Base-by-base conservation (phyloP, 2,329 filamentous ascomycete species). In the Alternaria metachromatica region DNA sequence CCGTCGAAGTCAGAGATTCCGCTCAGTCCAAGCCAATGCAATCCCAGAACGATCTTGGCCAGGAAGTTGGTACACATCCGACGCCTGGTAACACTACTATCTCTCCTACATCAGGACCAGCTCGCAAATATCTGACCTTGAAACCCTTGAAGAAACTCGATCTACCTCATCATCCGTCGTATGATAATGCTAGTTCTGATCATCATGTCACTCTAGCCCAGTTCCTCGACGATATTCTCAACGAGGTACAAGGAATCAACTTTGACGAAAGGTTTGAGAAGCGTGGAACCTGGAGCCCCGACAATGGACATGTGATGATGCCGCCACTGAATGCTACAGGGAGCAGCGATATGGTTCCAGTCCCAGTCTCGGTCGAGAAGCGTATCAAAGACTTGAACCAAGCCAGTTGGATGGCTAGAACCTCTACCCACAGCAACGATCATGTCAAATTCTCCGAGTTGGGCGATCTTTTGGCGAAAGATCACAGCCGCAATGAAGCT, bases 371-470 rank as follows among this genome's bases (percentile, higher is more conserved):
- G 6, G 72, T 72, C 7, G 63, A 71, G 25, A 69, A 74, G 48
- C 67, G 69, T 15, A 64, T 68, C 25, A 66, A 62, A 23, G 62
- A 60, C 18, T 58, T 67, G 11, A 65, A 67, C 6, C 62, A 67
- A 18, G 89, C 91, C 78, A 85, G 83, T 18, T 93, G 91, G 91
- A 86, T 85, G 57, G 87, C 87, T 44, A 85, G 91, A 60, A 84
- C 65, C 20, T 76, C 72, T 15, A 79, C 86, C 45, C 91, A 93
- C 75, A 6, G 79, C 82, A 18, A 80, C 78, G 43, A 72, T 72
- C 23, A 72, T 37, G 58, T 71, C 85, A 87, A 9, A 12, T 92
- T 89, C 86, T 81, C 80, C 0, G 90, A 93, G 77, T 91, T 93
- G 75, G 82, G 85, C 41, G 77, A 76, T 33, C 84, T 83, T 66